Evolutionary conservation across 805 yeast genomes (phyloP), one percentile per base, ranked within the genome.

Genomic region (Schwanniomyces yamadae): DNA sequence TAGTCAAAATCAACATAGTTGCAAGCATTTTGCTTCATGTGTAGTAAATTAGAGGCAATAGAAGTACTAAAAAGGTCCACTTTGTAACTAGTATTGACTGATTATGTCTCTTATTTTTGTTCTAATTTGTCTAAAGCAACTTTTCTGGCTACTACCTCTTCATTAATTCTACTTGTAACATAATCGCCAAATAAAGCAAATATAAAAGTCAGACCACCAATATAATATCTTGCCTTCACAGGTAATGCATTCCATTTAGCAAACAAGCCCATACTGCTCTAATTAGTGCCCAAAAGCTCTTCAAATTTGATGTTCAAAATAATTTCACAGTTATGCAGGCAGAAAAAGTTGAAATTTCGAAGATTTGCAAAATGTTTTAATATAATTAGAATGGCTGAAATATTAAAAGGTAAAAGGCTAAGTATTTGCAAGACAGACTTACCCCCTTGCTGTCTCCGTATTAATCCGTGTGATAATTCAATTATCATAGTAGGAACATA

Each of bases 381-480:
- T 24, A 4, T 24, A 24, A 11, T 7, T 5, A 25, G 8, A 15
- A 38, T 33, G 41, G 8, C 57, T n/a, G 36, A 28, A 9, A 17
- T 34, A 6, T 39, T 41, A 10, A 33, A 23, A 8, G 37, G 47
- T 27, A 37, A 47, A 28, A 42, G 71, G 36, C 20, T 55, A 1
- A 55, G 63, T 3, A 44, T 47, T 1, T 57, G 68, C 3, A 61
- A 59, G 16, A 68, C 91, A 0, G 57, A 63, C 1, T 63, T 79
- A 2, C 98, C 98, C 1, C 97, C 98, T 1, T 93, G 98, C 55
- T 82, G 86, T 28, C 57, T 91, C 4, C 69, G 82, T 23, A 70
- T 81, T 7, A 77, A 74, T 34, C 84, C 84, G 0, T 40, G 50
- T 0, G 76, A 78, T 28, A 49, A 59, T 3, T 48, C 71, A 0